Conservation (phyloP, 352 stramenopile genomes). For the Globisporangium perplexum region DNA sequence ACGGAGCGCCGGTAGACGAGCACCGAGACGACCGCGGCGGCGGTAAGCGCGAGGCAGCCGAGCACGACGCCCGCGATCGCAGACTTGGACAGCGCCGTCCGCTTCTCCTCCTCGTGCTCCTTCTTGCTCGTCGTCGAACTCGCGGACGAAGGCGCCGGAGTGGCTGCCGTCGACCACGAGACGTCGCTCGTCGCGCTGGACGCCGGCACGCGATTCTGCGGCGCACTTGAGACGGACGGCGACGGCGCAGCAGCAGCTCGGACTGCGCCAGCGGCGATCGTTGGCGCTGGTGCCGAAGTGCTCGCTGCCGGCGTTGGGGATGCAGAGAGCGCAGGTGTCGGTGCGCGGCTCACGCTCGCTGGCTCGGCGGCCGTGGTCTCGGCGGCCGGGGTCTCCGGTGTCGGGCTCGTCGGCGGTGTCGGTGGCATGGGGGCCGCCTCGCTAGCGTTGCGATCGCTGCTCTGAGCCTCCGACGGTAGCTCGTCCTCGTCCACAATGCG, state of each 20-base stretch:
- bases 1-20: conserved; percentile 3
- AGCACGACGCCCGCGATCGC: conserved; percentile 2
- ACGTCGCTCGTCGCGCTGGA: no score
- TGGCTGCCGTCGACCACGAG: background rate
- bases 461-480: no score
- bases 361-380: background rate
- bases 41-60: background rate
- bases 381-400: background rate
- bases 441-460: background rate
- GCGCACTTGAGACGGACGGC: background rate
- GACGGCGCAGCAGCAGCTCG: background rate
- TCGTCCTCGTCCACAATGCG: background rate
- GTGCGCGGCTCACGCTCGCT: background rate
- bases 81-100: background rate
- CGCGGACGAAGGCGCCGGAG: background rate
- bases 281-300: background rate
- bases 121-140: background rate
- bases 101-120: background rate
- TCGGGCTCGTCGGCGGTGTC: background rate
- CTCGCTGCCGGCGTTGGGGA: background rate
- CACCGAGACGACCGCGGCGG: background rate
- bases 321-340: background rate
- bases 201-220: no score
- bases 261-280: background rate
- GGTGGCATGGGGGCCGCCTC: background rate